Conservation (phyloP, 768 basidiomycete genomes). For the Tricholoma hemisulphureum region DNA sequence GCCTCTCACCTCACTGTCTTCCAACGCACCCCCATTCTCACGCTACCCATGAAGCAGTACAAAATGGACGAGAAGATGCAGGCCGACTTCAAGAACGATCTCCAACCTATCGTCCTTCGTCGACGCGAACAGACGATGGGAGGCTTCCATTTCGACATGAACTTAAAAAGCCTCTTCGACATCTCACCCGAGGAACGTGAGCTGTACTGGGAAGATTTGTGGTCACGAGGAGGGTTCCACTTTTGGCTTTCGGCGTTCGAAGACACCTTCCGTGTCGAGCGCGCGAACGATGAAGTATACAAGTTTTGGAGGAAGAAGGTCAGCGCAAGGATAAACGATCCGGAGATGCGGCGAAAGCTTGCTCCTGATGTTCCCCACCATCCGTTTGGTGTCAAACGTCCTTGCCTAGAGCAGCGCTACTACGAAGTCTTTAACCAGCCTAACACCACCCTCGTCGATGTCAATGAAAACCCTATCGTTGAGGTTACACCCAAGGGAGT, state of each 20-base stretch:
- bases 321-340: conserved; percentile 8
- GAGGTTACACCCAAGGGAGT: conserved; percentile 9
- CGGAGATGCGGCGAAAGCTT: conserved; percentile 6
- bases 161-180: neutral
- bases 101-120: neutral
- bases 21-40: conserved; percentile 13
- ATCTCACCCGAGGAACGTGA: conserved; percentile 13
- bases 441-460: conserved; percentile 12
- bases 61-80: neutral
- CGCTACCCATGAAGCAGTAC: conserved; percentile 9
- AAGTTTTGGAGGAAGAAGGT: conserved; percentile 15
- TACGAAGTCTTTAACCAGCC: conserved; percentile 15
- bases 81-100: neutral
- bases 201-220: conserved; percentile 11
- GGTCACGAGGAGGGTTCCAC: conserved; percentile 12
- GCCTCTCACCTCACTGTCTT: conserved; percentile 14
- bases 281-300: conserved; percentile 4
- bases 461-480: conserved; percentile 8
- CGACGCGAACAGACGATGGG: neutral
- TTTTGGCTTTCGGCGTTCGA: conserved; percentile 5
- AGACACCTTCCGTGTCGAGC: conserved; percentile 4
- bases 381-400: conserved; percentile 11
- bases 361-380: conserved; percentile 11
- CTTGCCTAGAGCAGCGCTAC: conserved; percentile 11
- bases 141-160: conserved; percentile 1